A percentile compares a stretch with the other conserved stretches of the same genome.
Evolutionary conservation across 2,329 filamentous ascomycete genomes (phyloP).

Genomic region (Aspergillus amoenus): DNA sequence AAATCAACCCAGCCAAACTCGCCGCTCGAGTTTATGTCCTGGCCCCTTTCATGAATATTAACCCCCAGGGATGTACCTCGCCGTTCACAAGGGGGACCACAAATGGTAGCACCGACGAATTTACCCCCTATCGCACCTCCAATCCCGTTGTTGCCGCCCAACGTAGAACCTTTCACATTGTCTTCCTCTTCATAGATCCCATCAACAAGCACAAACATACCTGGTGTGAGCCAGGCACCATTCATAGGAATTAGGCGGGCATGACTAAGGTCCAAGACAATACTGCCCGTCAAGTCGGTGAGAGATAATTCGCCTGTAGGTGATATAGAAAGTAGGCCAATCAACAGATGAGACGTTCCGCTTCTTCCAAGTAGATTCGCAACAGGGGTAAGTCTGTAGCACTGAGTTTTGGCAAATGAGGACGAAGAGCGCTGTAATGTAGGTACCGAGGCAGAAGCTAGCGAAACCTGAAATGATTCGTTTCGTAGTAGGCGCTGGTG

Average conservation of each 20-base stretch:
- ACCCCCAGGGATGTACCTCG: conserved; percentile 76
- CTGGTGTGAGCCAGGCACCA: conserved; percentile 88
- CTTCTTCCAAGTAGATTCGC: conserved; percentile 73
- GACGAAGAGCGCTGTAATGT: conserved; percentile 61
- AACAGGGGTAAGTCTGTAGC: conserved; percentile 87
- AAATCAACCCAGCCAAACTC: conserved; percentile 98
- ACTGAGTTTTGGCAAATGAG: conserved; percentile 57
- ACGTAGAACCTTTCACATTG: conserved; percentile 60
- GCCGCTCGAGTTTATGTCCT: conserved; percentile 58
- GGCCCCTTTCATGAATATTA: conserved; percentile 45
- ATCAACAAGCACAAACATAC: conserved; percentile 94
- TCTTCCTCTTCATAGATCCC: conserved; percentile 97
- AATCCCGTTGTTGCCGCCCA: conserved; percentile 77
- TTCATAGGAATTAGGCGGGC: conserved; percentile 80
- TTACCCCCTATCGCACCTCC: conserved; percentile 89
- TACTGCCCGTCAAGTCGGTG: conserved; percentile 84
- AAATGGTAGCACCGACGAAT: conserved; percentile 87
- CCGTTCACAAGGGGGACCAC: conserved; percentile 86
- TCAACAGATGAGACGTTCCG: conserved; percentile 78
- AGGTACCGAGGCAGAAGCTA: conserved; percentile 60
- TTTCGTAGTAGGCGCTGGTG: conserved; percentile 90
- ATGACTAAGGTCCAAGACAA: conserved; percentile 77
- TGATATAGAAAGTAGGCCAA: conserved; percentile 77
- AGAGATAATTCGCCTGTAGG: conserved; percentile 81
- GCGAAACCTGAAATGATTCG: conserved; percentile 84